phyloP scores from a whole-genome alignment of 1,284 basidiomycete genomes.

The Sphaerobolus stellatus region DNA sequence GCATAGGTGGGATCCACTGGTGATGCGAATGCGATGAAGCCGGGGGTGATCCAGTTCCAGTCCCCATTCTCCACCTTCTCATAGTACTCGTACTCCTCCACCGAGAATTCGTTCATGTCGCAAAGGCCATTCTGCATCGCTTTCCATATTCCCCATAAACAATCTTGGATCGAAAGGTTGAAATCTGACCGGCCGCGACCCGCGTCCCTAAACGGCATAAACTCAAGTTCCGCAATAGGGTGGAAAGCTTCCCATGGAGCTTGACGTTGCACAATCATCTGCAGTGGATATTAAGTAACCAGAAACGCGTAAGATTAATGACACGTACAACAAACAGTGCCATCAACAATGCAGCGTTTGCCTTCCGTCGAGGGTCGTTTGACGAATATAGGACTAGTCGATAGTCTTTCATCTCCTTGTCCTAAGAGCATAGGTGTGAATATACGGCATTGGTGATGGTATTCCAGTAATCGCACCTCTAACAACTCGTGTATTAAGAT shows the following conservation, averaged over 20 bases:
- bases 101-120: slow-evolving; percentile 88
- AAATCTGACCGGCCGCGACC: slow-evolving; percentile 93
- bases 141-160: slow-evolving; percentile 94
- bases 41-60: slow-evolving; percentile 94
- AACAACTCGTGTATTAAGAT: slow-evolving; percentile 87
- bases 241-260: slow-evolving; percentile 95
- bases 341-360: slow-evolving; percentile 91
- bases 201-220: slow-evolving; percentile 95
- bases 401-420: slow-evolving; percentile 63
- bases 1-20: slow-evolving; percentile 78
- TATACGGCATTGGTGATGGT: neutral
- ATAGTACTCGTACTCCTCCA: slow-evolving; percentile 90
- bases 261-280: slow-evolving; percentile 93
- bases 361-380: slow-evolving; percentile 81
- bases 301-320: slow-evolving; percentile 14
- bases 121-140: slow-evolving; percentile 88
- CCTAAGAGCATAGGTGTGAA: slow-evolving; percentile 43
- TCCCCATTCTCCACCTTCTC: slow-evolving; percentile 97
- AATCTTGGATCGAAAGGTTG: slow-evolving; percentile 89
- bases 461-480: slow-evolving; percentile 52
- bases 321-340: slow-evolving; percentile 82
- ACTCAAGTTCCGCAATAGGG: slow-evolving; percentile 86
- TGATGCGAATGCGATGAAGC: slow-evolving; percentile 95
- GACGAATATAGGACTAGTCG: slow-evolving; percentile 90
- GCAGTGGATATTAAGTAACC: slow-evolving; percentile 7